Conservation (phyloP, 495 filamentous ascomycete genomes). For the Aspergillus taichungensis region DNA sequence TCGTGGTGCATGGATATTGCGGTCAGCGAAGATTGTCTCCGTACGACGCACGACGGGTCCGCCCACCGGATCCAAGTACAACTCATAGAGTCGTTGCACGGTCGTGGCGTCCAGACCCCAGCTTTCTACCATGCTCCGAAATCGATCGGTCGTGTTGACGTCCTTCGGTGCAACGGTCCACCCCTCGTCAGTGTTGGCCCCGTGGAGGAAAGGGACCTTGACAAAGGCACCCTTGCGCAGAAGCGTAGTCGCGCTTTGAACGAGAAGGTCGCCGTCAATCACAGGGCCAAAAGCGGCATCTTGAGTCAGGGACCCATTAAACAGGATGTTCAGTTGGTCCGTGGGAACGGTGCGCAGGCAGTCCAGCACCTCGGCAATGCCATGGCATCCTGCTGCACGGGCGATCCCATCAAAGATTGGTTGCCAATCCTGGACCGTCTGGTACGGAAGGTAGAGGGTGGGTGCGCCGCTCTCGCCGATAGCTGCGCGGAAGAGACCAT, state of each 20-base stretch:
- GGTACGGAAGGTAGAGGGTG: constrained; percentile 20
- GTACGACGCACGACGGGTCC: no score
- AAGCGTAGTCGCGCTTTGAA: constrained; percentile 20
- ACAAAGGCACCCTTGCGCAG: constrained; percentile 33
- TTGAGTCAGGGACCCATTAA: constrained; percentile 19
- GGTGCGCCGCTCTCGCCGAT: constrained; percentile 39
- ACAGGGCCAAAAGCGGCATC: constrained; percentile 30
- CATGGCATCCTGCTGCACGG: constrained; percentile 19
- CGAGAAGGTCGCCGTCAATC: constrained; percentile 45
- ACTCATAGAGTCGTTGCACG: neutral
- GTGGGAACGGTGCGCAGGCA: constrained; percentile 29
- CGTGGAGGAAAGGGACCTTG: constrained; percentile 37
- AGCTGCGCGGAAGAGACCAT: constrained; percentile 43
- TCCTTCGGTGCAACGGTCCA: constrained; percentile 34
- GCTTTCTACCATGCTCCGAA: constrained; percentile 13
- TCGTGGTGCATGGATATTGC: constrained; percentile 11
- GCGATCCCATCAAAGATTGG: constrained; percentile 29
- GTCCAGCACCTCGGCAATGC: constrained; percentile 16
- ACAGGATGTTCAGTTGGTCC: constrained; percentile 20
- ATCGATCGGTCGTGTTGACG: constrained; percentile 38
- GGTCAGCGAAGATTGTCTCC: no score
- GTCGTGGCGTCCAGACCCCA: constrained; percentile 5
- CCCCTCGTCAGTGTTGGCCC: constrained; percentile 46
- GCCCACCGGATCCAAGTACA: constrained; percentile 7
- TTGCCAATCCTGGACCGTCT: constrained; percentile 20